phyloP scores from a whole-genome alignment of 1,139 yeast genomes.

The Candida tropicalis region DNA sequence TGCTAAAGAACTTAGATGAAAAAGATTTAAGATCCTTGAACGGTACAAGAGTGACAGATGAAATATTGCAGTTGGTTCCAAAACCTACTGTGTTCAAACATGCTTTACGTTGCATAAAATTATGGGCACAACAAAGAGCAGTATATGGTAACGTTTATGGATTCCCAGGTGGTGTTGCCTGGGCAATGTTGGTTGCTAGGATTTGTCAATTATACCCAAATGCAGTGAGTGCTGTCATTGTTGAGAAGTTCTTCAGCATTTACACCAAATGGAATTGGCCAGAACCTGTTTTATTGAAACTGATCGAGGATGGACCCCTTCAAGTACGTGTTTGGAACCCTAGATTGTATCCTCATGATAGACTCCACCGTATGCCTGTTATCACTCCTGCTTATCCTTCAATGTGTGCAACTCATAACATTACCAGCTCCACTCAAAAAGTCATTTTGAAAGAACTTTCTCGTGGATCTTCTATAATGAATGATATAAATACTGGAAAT shows the following conservation, averaged over 20 bases:
- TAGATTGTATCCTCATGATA: slow-evolving; percentile 79
- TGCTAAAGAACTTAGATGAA: slow-evolving; percentile 85
- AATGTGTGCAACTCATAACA: slow-evolving; percentile 98
- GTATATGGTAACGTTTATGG: slow-evolving; percentile 94
- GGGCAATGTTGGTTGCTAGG: slow-evolving; percentile 99
- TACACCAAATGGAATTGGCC: slow-evolving; percentile 97
- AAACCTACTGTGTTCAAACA: slow-evolving; percentile 91
- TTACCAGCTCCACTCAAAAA: slow-evolving; percentile 82
- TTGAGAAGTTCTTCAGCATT: slow-evolving; percentile 84
- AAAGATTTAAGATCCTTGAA: slow-evolving; percentile 84
- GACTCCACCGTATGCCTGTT: slow-evolving; percentile 96
- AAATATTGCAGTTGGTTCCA: slow-evolving; percentile 84
- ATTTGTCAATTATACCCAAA: slow-evolving; percentile 96
- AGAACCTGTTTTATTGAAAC: slow-evolving; percentile 90
- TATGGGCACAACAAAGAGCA: slow-evolving; percentile 97
- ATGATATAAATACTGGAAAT: slow-evolving; percentile 64
- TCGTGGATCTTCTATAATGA: slow-evolving; percentile 73
- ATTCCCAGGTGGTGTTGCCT: slow-evolving; percentile 99
- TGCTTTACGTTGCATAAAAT: slow-evolving; percentile 86
- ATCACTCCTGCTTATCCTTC: slow-evolving; percentile 99
- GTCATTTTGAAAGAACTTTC: slow-evolving; percentile 74
- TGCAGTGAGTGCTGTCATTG: slow-evolving; percentile 89
- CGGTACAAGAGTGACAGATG: slow-evolving; percentile 98
- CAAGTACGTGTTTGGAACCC: slow-evolving; percentile 99
- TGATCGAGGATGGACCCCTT: slow-evolving; percentile 94